These are phyloP conservation scores for Periconia macrospinosa DNA, from an alignment of 2,329 filamentous ascomycete genomes.

Conservation along the genomic window DNA sequence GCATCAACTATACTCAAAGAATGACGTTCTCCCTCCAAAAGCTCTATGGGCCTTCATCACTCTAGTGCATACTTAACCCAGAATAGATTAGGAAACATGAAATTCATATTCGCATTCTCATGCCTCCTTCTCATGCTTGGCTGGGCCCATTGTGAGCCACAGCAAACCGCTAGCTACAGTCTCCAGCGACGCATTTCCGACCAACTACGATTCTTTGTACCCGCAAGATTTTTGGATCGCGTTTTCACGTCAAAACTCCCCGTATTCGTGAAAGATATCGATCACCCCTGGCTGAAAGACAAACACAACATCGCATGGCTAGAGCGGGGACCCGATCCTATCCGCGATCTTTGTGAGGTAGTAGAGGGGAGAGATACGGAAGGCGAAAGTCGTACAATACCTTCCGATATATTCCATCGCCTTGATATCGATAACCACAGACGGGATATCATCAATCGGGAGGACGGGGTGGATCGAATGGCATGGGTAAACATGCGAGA, in stretches of 20 bases:
- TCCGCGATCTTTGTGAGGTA: not conserved
- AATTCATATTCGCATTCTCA: no score
- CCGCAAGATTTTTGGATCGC: no score
- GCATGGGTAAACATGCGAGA: slow-evolving; percentile 3
- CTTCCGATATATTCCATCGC: slow-evolving; percentile 1
- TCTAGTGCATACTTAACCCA: no score
- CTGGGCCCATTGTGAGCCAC: no score
- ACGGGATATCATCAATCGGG: not conserved
- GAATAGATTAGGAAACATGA: no score
- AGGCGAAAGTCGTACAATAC: slow-evolving; percentile 1
- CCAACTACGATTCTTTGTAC: no score
- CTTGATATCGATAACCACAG: slow-evolving; percentile 6
- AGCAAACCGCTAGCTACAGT: no score
- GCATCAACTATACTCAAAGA: no score
- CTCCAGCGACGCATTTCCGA: no score
- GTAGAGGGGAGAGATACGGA: not conserved
- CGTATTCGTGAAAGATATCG: slow-evolving; percentile 1
- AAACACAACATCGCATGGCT: slow-evolving; percentile 1
- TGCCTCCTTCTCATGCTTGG: no score
- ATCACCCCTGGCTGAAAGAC: slow-evolving; percentile 1
- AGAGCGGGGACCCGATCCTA: not conserved
- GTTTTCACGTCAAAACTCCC: not conserved
- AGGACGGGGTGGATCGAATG: not conserved
- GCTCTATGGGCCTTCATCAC: no score
- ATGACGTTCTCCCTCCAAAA: no score